Base-by-base conservation (phyloP, 2,329 filamentous ascomycete genomes). In the Fusarium concolor region DNA sequence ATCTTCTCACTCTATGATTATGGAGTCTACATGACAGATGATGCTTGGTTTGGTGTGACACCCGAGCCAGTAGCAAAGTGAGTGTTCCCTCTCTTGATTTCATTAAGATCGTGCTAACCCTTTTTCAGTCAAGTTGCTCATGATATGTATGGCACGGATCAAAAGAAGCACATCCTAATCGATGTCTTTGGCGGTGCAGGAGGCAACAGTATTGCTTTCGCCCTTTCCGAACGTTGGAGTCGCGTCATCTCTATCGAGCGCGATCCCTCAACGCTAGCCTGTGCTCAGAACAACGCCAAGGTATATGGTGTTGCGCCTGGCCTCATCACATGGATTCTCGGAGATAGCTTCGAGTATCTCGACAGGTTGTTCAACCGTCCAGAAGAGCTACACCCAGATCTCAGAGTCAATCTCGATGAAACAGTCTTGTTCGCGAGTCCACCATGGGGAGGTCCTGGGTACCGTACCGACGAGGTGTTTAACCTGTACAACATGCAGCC, bases 1-100 rank as follows among this genome's bases (percentile, higher is more conserved):
- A 92, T 99, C 69, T 99, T 97, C 80, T 90, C 90, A 17, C 86
- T 86, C 72, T 99, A 97, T 76, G 91, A 97, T 76, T 86, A 94
- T 60, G 95, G 94, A 56, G 87, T 99, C 70, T 91, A 89, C 83
- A 89, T 99, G 85, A 99, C 96, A 1, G 90, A 97, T 77, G 91
- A 95, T 80, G 92, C 94, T 54, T 99, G 96, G 96, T 99, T 96
- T 77, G 96, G 94, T 56, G 94, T 98, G 10, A 99, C 96, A 0
- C 94, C 96, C 15, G 95, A 99, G 78, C 92, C 92, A 6, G 88
- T 99, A 28, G 96, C 96, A 62, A 89, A 86, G 92, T 96, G 83
- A 74, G 84, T 81, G 50, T 41, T 41, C 28, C 43, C 31, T 41
- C 45, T 42, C 31, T 10, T 5, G 18, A 15, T 22, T 56, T 47